phyloP scores from a whole-genome alignment of 345 rosid genomes.

The Acer negundo region DNA sequence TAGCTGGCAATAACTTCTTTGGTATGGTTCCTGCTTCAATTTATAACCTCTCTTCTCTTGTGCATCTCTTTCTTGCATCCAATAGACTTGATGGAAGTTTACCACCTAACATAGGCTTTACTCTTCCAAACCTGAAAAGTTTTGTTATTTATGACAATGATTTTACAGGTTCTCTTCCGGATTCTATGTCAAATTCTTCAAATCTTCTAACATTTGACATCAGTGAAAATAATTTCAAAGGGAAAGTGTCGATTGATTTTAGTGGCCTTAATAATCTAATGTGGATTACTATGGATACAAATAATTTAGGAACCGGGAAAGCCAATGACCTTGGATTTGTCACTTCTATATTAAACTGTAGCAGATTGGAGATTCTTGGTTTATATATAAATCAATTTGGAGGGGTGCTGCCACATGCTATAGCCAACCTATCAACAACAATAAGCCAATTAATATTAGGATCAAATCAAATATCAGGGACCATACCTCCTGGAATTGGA shows the following conservation, averaged over 20 bases:
- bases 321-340: background rate
- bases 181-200: conserved; percentile 24
- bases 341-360: background rate
- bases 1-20: background rate
- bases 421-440: conserved; percentile 18
- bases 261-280: no score
- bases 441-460: no score
- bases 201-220: background rate
- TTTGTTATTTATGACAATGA: background rate
- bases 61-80: accelerated
- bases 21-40: conserved; percentile 26
- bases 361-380: background rate
- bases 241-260: no score
- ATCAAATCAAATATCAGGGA: background rate
- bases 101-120: conserved; percentile 3
- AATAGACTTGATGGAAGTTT: conserved; percentile 26
- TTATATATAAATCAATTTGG: background rate
- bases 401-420: background rate
- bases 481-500: conserved; percentile 6
- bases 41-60: conserved; percentile 15
- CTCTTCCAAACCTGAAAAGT: conserved; percentile 19
- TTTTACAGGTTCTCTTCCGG: background rate
- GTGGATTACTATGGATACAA: no score
- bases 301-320: no score
- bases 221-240: no score